A percentile compares a stretch with the other conserved stretches of the same genome.
Conservation (phyloP, 495 filamentous ascomycete genomes). For the Penicillium atrosanguineum region DNA sequence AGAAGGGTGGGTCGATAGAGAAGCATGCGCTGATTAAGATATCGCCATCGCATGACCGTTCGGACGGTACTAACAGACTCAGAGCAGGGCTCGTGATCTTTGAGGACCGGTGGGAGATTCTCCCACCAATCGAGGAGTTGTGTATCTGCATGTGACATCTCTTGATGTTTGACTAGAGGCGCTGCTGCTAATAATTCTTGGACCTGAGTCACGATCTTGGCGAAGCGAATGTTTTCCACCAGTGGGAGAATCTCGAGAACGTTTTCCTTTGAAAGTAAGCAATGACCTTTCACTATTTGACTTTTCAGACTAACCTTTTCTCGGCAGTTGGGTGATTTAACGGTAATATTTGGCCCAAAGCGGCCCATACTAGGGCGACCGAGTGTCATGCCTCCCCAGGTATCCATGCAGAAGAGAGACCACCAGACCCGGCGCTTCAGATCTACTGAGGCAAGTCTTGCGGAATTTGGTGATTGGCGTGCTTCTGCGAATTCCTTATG, state of each 20-base stretch:
- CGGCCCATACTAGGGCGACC: conserved; percentile 77
- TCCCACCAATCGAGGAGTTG: conserved; percentile 71
- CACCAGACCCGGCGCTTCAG: conserved; percentile 75
- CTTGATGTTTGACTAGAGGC: conserved; percentile 62
- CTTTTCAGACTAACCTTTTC: conserved; percentile 41
- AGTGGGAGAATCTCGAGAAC: conserved; percentile 64
- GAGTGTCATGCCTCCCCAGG: conserved; percentile 73
- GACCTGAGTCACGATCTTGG: conserved; percentile 73
- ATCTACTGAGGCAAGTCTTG: conserved; percentile 42
- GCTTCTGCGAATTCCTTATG: conserved; percentile 63
- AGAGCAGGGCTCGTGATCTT: conserved; percentile 65
- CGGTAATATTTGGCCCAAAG: conserved; percentile 70
- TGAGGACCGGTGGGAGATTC: conserved; percentile 67
- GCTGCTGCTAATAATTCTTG: conserved; percentile 72
- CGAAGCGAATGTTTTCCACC: conserved; percentile 76
- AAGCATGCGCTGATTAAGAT: conserved; percentile 74
- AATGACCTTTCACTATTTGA: neutral
- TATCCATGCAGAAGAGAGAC: conserved; percentile 76
- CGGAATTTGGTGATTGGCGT: conserved; percentile 36
- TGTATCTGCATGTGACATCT: conserved; percentile 61
- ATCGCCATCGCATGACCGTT: conserved; percentile 80
- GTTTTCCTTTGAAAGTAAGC: conserved; percentile 26
- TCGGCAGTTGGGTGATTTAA: conserved; percentile 62
- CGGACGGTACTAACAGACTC: conserved; percentile 67
- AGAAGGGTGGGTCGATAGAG: conserved; percentile 75